Evolutionary conservation across 805 yeast species (phyloP), one percentile per base, ranked within the genome.

Genomic region (Barnettozyma populi): DNA sequence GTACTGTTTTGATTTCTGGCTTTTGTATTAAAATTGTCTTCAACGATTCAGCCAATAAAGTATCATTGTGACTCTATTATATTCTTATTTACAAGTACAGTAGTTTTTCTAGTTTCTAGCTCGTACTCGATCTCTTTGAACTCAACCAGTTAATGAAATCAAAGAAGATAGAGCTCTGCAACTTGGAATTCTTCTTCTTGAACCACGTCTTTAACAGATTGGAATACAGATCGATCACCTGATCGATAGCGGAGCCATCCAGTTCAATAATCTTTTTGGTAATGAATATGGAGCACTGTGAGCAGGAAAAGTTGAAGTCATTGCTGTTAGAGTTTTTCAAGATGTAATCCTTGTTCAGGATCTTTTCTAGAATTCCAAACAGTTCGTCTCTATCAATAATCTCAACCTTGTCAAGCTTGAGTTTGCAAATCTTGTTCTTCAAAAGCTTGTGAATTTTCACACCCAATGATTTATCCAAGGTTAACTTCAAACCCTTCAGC

Each of bases 111-210:
- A n/a, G n/a, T n/a, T n/a, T 29, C n/a, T 29, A 29, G 32, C 16
- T 29, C 32, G 32, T 6, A 29, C 32, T 29, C 16, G 52, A 27
- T 42, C 57, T 57, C 57, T 75, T 74, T n/a, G 85, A 69, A 52
- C 73, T 74, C 39, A 85, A 61, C 90, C 94, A 90, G 66, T 89
- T 89, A 59, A 86, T 75, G 52, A 88, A 79, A 57, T 90, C 97
- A 54, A 80, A 75, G 61, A 86, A 89, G 58, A 86, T 61, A 11
- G 76, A 69, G 8, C 84, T 70, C 19, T 75, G 74, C 20, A 78
- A 64, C 54, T 75, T 78, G 54, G 77, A 70, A 42, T 68, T 65
- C 16, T 69, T 60, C 51, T 71, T 65, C 19, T 55, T 56, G 39
- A 81, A 74, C 96, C 96, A 90, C 18, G 59, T 56, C 53, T 79